Base-by-base conservation (phyloP, 805 yeast species). In the Clavispora asparagi region DNA sequence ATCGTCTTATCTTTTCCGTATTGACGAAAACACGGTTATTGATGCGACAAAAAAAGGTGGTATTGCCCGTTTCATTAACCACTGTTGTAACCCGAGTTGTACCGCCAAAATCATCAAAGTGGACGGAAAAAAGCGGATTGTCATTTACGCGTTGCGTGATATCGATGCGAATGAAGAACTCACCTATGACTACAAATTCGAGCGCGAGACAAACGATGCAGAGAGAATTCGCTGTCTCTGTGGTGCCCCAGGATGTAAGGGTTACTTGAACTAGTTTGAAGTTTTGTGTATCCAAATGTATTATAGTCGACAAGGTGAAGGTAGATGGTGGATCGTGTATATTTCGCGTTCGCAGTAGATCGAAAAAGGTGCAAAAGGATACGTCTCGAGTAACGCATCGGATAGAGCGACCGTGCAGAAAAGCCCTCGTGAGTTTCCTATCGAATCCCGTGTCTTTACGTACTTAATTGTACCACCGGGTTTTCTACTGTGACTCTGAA, bases 21-120 rank as follows among this genome's bases (percentile, higher is more conserved):
- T 94, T 39, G 98, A 94, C 61, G 96, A 90, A 60, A 87, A 87
- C 54, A 88, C 95, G 0, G 97, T 94, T 8, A 87, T 94, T 45
- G 99, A 94, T 68, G 99, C 99, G 7, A 92, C 98, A 0, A 92
- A 91, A 61, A 87, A 84, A 52, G 99, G 99, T 26, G 97, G 98
- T 4, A 91, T 91, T 58, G 98, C 99, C 0, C 74, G 99, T 49
- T 94, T 94, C 60, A 94, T 94, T 63, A 94, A 94, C 58, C 99
- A 94, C 64, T 90, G 97, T 63, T 94, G 99, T 68, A 87, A 85
- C 44, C 99, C 99, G 1, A 90, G 96, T 55, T 94, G 99, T 68
- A 90, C 96, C 0, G 98, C 99, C 1, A 92, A 91, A 61, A 90
- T 94, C 59, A 91, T 91, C 58, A 89, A 89, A 63, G 97, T 90